A percentile compares a stretch with the other conserved stretches of the same genome.
Evolutionary conservation across 1,284 basidiomycete genomes (phyloP).

Genomic region (Irpex lacteus): DNA sequence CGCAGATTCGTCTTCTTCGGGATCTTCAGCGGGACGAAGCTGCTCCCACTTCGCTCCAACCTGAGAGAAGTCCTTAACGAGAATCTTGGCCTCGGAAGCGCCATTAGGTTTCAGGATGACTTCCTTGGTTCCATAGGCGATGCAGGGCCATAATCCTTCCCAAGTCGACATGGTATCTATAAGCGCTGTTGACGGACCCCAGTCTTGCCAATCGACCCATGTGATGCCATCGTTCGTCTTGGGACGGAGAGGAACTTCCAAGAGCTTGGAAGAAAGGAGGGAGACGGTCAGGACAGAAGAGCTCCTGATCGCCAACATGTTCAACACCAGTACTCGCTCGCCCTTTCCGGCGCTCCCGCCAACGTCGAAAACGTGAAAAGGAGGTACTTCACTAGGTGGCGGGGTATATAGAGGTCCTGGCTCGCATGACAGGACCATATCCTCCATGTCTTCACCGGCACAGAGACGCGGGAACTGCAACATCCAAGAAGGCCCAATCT

Average conservation of each 20-base stretch:
- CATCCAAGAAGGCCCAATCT: not conserved
- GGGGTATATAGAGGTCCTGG: not conserved
- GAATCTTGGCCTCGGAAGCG: not conserved
- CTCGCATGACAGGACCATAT: not conserved
- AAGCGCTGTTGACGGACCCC: slow-evolving; percentile 6
- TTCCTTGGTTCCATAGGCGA: slow-evolving; percentile 8
- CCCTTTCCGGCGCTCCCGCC: not conserved
- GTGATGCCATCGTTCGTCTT: not conserved
- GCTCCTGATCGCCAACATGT: slow-evolving; percentile 3
- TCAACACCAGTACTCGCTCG: slow-evolving; percentile 12
- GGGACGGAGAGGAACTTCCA: not conserved
- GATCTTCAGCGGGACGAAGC: not conserved
- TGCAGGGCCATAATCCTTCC: slow-evolving; percentile 13
- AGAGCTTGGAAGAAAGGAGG: slow-evolving; percentile 2
- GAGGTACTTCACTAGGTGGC: not conserved
- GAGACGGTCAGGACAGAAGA: slow-evolving; percentile 3
- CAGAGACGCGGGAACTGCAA: not conserved
- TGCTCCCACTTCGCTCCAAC: not conserved
- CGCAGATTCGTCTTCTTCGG: no score
- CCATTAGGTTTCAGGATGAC: not conserved
- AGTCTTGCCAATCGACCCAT: slow-evolving; percentile 4
- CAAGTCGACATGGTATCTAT: not conserved
- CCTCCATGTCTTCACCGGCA: not conserved
- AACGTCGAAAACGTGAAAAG: not conserved
- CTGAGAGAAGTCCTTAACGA: not conserved